Percentiles rank a stretch among this genome's conserved stretches.
Conservation (phyloP, 805 yeast genomes). For the Debaryomyces tyrocola region DNA sequence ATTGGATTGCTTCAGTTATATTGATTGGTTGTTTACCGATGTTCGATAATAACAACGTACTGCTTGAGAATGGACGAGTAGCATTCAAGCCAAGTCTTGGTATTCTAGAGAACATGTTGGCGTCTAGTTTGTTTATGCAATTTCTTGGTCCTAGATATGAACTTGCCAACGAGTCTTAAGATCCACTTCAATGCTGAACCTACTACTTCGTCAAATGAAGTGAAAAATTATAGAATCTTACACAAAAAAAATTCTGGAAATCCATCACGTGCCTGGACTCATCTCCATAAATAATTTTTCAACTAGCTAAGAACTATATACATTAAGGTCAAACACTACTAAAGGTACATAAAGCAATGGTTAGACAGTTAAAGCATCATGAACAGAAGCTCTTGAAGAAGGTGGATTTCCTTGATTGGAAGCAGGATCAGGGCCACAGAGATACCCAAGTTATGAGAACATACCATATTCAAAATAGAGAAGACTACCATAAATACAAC, state of each 20-base stretch:
- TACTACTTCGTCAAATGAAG: not conserved
- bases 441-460: conserved; percentile 96
- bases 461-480: conserved; percentile 91
- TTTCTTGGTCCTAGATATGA: too few species aligned
- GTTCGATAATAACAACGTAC: conserved; percentile 46
- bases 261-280: not conserved
- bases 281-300: not conserved
- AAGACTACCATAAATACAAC: conserved; percentile 93
- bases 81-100: conserved; percentile 1
- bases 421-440: conserved; percentile 91
- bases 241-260: not conserved
- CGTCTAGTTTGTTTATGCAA: not conserved
- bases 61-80: conserved; percentile 15
- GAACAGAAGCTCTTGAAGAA: conserved; percentile 93
- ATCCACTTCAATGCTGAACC: too few species aligned
- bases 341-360: conserved; percentile 47
- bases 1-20: conserved; percentile 59
- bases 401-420: conserved; percentile 97
- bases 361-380: conserved; percentile 86
- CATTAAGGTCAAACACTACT: too few species aligned
- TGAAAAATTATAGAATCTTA: conserved; percentile 1
- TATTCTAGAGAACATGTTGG: conserved; percentile 4
- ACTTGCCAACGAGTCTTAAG: too few species aligned
- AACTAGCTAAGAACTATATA: not conserved
- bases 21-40: conserved; percentile 80